These are phyloP conservation scores for Crithidia bombi DNA, from an alignment of 208 protist species.

Conservation along the genomic window DNA sequence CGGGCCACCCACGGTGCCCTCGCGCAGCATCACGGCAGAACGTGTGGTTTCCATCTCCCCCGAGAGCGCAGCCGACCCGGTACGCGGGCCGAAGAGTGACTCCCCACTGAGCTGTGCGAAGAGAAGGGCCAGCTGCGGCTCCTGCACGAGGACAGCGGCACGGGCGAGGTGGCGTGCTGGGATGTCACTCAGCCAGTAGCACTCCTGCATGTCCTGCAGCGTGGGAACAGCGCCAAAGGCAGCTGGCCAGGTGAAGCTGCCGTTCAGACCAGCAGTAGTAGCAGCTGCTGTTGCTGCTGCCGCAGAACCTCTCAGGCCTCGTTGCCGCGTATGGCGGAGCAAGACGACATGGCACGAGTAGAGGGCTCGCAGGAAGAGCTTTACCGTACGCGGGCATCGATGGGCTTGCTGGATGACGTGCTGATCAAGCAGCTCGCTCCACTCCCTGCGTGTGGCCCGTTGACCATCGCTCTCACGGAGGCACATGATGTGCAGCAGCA, in stretches of 20 bases:
- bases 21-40: slow-evolving; percentile 21
- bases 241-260: slow-evolving; percentile 10
- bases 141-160: slow-evolving; percentile 44
- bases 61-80: slow-evolving; percentile 36
- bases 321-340: slow-evolving; percentile 44
- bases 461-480: slow-evolving; percentile 49
- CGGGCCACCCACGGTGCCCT: neutral
- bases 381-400: slow-evolving; percentile 30
- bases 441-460: slow-evolving; percentile 38
- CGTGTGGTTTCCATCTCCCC: slow-evolving; percentile 20
- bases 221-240: slow-evolving; percentile 44
- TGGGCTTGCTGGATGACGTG: slow-evolving; percentile 34
- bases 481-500: slow-evolving; percentile 67
- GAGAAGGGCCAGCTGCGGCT: slow-evolving; percentile 52
- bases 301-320: slow-evolving; percentile 35
- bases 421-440: slow-evolving; percentile 42
- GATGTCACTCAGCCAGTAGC: slow-evolving; percentile 70
- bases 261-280: too few species aligned
- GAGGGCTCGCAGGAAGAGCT: slow-evolving; percentile 51
- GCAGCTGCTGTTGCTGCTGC: neutral
- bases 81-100: slow-evolving; percentile 52
- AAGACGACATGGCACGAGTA: slow-evolving; percentile 43
- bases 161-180: slow-evolving; percentile 47
- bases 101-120: slow-evolving; percentile 70
- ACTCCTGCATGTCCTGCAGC: slow-evolving; percentile 52